Evolutionary conservation across 2,329 filamentous ascomycete species (phyloP).

Genomic region (Magnaporthiopsis poae): DNA sequence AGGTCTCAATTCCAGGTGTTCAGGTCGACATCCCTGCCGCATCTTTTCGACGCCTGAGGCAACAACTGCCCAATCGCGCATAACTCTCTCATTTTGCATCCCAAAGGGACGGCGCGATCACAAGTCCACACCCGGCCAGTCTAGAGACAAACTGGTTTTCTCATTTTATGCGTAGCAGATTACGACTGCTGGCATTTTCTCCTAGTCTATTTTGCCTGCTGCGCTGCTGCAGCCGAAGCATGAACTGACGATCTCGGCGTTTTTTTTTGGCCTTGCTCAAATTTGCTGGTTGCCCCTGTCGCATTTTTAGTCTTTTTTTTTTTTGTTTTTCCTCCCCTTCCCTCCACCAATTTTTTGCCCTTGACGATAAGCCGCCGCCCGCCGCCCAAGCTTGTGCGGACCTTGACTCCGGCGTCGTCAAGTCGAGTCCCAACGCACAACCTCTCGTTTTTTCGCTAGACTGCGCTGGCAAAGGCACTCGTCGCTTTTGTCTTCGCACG

Average conservation of each 20-base stretch:
- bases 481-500: neutral
- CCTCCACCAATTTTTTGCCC: neutral
- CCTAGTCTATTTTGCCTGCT: neutral
- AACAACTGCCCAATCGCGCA: slow-evolving; percentile 6
- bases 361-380: neutral
- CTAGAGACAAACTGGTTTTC: neutral
- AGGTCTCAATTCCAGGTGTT: neutral
- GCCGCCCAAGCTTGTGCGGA: neutral
- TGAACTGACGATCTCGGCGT: slow-evolving; percentile 1
- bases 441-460: neutral
- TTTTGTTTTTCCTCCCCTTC: neutral
- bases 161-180: neutral
- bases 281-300: neutral
- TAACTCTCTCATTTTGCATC: slow-evolving; percentile 10
- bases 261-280: neutral
- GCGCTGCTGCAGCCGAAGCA: slow-evolving; percentile 1
- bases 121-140: neutral
- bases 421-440: neutral
- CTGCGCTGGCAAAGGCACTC: neutral
- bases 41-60: slow-evolving; percentile 7
- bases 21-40: neutral
- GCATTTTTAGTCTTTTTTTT: neutral
- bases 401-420: neutral
- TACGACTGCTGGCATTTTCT: neutral
- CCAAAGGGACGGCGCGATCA: neutral